Evolutionary conservation across 2,329 filamentous ascomycete genomes (phyloP).

Genomic region (Ilyonectria mors-panacis): DNA sequence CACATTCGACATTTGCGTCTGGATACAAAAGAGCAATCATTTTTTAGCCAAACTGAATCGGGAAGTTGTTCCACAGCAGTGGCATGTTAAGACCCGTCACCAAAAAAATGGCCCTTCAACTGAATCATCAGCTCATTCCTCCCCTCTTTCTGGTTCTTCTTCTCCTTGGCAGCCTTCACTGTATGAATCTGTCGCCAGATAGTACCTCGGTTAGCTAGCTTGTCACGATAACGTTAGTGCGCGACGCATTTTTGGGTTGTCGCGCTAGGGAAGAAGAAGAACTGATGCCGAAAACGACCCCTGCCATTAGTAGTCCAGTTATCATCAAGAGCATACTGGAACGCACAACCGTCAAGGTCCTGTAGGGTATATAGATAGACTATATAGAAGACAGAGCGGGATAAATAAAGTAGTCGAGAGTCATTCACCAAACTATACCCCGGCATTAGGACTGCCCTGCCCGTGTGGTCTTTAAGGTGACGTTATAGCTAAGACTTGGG

Average conservation of each 20-base stretch:
- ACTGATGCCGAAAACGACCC: conserved; percentile 1
- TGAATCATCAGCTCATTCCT: background rate
- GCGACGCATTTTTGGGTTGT: conserved; percentile 12
- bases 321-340: background rate
- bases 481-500: background rate
- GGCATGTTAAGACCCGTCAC: background rate
- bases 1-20: background rate
- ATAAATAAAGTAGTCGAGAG: background rate
- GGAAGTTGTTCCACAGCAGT: conserved; percentile 14
- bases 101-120: background rate
- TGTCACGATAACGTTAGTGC: conserved; percentile 11
- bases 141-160: background rate
- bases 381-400: conserved; percentile 14
- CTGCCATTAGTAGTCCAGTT: background rate
- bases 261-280: conserved; percentile 13
- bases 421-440: background rate
- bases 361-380: conserved; percentile 4
- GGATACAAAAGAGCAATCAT: conserved; percentile 11
- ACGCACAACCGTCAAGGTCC: conserved; percentile 8
- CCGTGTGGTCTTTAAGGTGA: conserved; percentile 12
- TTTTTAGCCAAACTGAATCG: conserved; percentile 21
- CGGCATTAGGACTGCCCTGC: conserved; percentile 11
- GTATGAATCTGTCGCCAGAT: conserved; percentile 23
- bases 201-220: conserved; percentile 18
- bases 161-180: conserved; percentile 6